Evolutionary conservation across 2,329 filamentous ascomycete genomes (phyloP).

Genomic region (Paraconiothyrium sp.): DNA sequence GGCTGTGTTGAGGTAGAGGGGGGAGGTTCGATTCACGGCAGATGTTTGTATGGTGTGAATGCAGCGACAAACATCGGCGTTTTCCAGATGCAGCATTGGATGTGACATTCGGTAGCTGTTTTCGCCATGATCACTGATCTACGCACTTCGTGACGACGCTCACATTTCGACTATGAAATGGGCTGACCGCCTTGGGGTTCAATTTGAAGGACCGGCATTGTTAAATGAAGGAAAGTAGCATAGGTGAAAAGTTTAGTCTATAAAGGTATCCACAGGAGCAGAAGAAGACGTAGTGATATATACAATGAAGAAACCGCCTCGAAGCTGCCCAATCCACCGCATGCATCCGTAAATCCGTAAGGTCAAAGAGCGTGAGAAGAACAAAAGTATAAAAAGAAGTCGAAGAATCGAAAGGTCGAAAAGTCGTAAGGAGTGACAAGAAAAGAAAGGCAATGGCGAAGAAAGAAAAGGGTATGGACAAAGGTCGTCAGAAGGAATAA

Average conservation of each 20-base stretch:
- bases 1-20: slow-evolving; percentile 25
- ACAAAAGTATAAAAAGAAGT: neutral
- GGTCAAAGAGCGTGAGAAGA: neutral
- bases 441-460: no score
- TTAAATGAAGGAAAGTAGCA: no score
- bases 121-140: no score
- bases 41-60: no score
- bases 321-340: neutral
- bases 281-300: neutral
- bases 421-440: no score
- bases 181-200: no score
- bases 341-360: neutral
- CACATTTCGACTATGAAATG: no score
- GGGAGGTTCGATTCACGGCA: neutral
- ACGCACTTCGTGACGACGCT: no score
- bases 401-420: neutral
- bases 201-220: no score
- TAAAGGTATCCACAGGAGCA: slow-evolving; percentile 6
- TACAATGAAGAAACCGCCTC: neutral
- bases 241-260: neutral
- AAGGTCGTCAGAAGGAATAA: neutral
- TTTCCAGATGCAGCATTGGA: no score
- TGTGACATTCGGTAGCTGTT: no score
- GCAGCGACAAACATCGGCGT: no score
- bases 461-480: slow-evolving; percentile 1